Evolutionary conservation across 2,329 filamentous ascomycete genomes (phyloP).

Genomic region (Cercospora beticola): DNA sequence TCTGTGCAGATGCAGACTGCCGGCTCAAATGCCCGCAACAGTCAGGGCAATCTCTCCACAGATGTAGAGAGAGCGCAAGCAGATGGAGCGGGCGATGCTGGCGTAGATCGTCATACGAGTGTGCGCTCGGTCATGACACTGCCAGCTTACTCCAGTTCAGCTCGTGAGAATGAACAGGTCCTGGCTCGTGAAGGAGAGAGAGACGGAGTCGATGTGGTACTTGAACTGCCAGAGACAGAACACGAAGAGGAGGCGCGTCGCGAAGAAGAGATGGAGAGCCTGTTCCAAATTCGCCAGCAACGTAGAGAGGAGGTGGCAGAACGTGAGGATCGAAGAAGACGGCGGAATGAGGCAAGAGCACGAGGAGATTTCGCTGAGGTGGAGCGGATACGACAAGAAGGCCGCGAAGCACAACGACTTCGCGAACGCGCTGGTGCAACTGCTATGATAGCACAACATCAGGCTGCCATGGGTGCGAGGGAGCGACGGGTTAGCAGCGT

Average conservation of each 20-base stretch:
- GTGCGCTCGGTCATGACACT: conserved; percentile 93
- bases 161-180: conserved; percentile 74
- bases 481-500: conserved; percentile 72
- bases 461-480: conserved; percentile 53
- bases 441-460: conserved; percentile 59
- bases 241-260: conserved; percentile 77
- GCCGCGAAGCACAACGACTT: conserved; percentile 53
- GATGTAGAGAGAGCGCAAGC: conserved; percentile 31
- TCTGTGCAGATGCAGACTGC: conserved; percentile 30
- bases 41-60: conserved; percentile 23
- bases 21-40: conserved; percentile 28
- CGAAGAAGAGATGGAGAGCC: conserved; percentile 86
- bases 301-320: conserved; percentile 74
- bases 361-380: conserved; percentile 69
- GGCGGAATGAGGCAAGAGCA: conserved; percentile 69
- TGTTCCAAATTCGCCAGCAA: conserved; percentile 84
- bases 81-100: conserved; percentile 33
- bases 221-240: conserved; percentile 77
- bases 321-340: conserved; percentile 70
- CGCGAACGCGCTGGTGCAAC: conserved; percentile 41
- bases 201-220: conserved; percentile 83
- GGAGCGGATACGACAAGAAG: conserved; percentile 60
- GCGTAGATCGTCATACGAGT: conserved; percentile 78
- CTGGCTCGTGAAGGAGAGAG: conserved; percentile 87
- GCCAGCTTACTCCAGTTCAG: conserved; percentile 74